Base-by-base conservation (phyloP, 1,139 yeast species). In the Geotrichum phurueaensis region DNA sequence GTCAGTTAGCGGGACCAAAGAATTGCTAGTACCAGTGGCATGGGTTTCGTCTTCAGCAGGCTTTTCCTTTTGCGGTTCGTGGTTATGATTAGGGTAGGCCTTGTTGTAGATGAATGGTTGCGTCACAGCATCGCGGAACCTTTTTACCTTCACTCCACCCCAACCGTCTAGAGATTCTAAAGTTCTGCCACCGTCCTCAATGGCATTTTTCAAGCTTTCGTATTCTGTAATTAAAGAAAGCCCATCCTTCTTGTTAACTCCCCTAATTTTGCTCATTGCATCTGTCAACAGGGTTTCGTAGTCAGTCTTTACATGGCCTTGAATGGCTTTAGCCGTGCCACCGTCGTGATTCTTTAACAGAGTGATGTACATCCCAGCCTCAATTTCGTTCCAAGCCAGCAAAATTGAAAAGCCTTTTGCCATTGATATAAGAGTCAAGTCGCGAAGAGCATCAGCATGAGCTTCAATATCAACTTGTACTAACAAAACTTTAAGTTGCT, bases 341-440 rank as follows among this genome's bases (percentile, higher is more conserved):
- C 70, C 1, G 72, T 65, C 4, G 75, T 71, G 20, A 22, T 2
- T 48, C 56, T 74, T 73, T 53, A 76, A 68, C 22, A 71, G 68
- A 9, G 72, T 63, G 12, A 92, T 73, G 69, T 91, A 92, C 62
- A 83, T 85, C 0, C 92, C 96, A 1, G 97, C 96, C 69, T 94
- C 97, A 65, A 84, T 90, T 66, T 84, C 84, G 36, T 86, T 83
- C 89, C 96, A 91, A 0, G 96, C 88, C 47, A 90, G 75, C 1
- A 92, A 76, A 63, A 92, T 69, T 0, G 96, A 81, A 61, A 64
- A 62, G 59, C 87, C 90, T 65, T 86, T 85, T 66, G 84, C 83
- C 61, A 92, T 74, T 65, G 96, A 85, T 39, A 86, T 75, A 68
- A 83, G 87, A 69, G 87, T 86, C 54, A 94, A 74, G 58, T 86